Percentiles rank a stretch among this genome's conserved stretches.
Conservation (phyloP, 805 yeast species). For the Cyberlindnera suaveolens region DNA sequence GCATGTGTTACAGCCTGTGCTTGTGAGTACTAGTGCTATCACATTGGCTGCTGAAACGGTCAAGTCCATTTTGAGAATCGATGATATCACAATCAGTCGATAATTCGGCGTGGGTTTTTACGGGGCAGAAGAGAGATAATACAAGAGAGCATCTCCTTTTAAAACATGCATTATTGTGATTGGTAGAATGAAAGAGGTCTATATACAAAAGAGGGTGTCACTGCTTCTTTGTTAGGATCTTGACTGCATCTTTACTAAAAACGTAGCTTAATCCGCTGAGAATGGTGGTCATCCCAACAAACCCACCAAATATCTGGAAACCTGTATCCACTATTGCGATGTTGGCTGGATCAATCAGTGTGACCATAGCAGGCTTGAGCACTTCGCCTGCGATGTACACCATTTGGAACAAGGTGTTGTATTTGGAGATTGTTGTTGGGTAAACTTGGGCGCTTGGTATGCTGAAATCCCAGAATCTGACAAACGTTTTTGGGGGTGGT, state of each 20-base stretch:
- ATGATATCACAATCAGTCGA: conserved; percentile 91
- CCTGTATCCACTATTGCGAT: conserved; percentile 19
- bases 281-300: conserved; percentile 66
- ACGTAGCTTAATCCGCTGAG: conserved; percentile 76
- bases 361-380: conserved; percentile 42
- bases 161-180: neutral
- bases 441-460: conserved; percentile 80
- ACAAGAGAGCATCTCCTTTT: neutral
- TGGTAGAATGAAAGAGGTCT: neutral
- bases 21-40: conserved; percentile 91
- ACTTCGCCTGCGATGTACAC: conserved; percentile 66
- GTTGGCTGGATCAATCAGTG: conserved; percentile 27
- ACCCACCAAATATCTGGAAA: conserved; percentile 38
- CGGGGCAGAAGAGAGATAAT: neutral
- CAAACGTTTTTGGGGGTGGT: conserved; percentile 69
- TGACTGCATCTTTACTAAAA: conserved; percentile 64
- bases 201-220: neutral
- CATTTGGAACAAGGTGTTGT: conserved; percentile 92
- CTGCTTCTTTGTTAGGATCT: conserved; percentile 30
- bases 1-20: conserved; percentile 93
- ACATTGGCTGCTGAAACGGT: conserved; percentile 95
- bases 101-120: conserved; percentile 23
- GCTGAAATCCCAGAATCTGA: conserved; percentile 70
- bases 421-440: conserved; percentile 81
- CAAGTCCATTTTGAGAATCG: conserved; percentile 91